These are phyloP conservation scores for Monilinia fructicola DNA, from an alignment of 2,329 filamentous ascomycete genomes.

Conservation along the genomic window DNA sequence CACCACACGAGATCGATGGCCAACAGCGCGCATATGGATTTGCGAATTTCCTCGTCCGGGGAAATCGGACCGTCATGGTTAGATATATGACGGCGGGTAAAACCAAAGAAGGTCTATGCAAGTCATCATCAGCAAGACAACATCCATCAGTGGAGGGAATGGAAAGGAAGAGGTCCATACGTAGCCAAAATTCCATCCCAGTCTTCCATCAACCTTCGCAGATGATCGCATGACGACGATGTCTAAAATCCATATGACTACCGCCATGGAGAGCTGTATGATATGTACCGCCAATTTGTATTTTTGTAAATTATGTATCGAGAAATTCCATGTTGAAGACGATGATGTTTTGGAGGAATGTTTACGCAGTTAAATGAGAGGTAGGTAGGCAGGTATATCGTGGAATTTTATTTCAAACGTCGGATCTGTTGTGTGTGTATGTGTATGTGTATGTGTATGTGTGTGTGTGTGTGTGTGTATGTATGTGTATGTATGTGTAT, in stretches of 20 bases:
- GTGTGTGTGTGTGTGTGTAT: background rate
- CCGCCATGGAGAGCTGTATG: slow-evolving; percentile 53
- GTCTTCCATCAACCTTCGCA: slow-evolving; percentile 55
- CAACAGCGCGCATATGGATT: slow-evolving; percentile 61
- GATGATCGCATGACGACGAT: slow-evolving; percentile 57
- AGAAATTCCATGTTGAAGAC: slow-evolving; percentile 37
- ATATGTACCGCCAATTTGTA: slow-evolving; percentile 58
- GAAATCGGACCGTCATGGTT: slow-evolving; percentile 62
- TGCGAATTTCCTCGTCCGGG: slow-evolving; percentile 60
- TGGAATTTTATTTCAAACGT: no score
- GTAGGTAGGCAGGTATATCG: background rate
- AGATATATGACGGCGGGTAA: slow-evolving; percentile 65
- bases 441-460: no score
- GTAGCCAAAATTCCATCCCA: slow-evolving; percentile 64
- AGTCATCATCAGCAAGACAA: slow-evolving; percentile 7
- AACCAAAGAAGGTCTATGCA: slow-evolving; percentile 61
- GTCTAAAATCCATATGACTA: slow-evolving; percentile 59
- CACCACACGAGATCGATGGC: slow-evolving; percentile 57
- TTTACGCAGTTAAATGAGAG: background rate
- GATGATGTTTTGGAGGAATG: slow-evolving; percentile 1
- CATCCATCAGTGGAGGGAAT: background rate
- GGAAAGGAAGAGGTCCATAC: slow-evolving; percentile 46
- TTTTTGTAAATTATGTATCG: slow-evolving; percentile 38
- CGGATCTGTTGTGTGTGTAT: no score
- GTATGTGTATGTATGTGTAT: background rate